A percentile compares a stretch with the other conserved stretches of the same genome.
phyloP scores from a whole-genome alignment of 148 eudicot genomes.

The Arbutus unedo region DNA sequence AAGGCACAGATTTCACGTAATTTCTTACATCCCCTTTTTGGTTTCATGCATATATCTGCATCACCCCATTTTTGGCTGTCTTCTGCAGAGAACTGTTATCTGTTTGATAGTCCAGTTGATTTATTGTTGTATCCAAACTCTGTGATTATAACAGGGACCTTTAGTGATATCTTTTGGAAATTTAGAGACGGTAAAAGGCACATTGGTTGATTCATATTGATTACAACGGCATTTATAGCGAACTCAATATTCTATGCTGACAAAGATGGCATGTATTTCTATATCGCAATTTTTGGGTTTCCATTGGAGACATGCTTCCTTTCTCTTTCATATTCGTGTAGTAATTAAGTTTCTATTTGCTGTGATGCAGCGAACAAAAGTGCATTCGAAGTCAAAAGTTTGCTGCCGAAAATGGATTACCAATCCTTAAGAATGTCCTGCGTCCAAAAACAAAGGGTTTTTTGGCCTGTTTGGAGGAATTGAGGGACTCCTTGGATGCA shows the following conservation, averaged over 20 bases:
- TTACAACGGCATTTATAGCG: not conserved
- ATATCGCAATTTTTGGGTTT: not conserved
- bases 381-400: conserved; percentile 65
- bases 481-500: conserved; percentile 79
- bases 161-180: not conserved
- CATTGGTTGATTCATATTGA: not conserved
- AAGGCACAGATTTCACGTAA: conserved; percentile 99
- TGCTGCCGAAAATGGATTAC: conserved; percentile 80
- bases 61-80: conserved; percentile 1
- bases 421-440: conserved; percentile 70
- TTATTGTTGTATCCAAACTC: not conserved
- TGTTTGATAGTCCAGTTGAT: conserved; percentile 11
- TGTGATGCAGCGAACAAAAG: conserved; percentile 64
- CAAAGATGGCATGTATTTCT: conserved; percentile 7
- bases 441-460: conserved; percentile 90
- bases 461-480: conserved; percentile 56
- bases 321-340: not conserved
- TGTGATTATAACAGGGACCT: not conserved
- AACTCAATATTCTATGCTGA: not conserved
- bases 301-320: not conserved
- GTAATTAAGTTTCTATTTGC: not conserved
- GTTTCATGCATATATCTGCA: not conserved
- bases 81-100: not conserved
- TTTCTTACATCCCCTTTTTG: conserved; percentile 4
- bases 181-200: not conserved